Percentiles rank a stretch among this genome's conserved stretches.
Evolutionary conservation across 1,284 basidiomycete genomes (phyloP).

Genomic region (Rhodotorula sp.): DNA sequence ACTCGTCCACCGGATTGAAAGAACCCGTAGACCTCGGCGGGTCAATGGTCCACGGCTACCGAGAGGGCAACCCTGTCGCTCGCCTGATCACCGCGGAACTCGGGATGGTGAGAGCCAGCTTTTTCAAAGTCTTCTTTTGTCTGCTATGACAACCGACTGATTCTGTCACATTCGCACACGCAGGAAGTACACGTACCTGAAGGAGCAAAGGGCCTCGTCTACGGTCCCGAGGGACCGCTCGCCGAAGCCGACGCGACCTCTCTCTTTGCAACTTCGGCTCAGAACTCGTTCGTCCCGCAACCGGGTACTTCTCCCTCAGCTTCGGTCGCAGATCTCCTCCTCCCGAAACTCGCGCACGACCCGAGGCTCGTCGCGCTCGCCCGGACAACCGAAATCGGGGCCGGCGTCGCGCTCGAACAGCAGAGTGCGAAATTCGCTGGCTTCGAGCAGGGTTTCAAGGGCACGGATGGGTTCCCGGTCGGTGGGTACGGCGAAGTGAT

Average conservation of each 20-base stretch:
- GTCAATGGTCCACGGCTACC: conserved; percentile 33
- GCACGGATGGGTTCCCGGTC: conserved; percentile 54
- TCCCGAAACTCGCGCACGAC: conserved; percentile 13
- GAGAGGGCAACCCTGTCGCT: conserved; percentile 14
- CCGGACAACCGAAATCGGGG: conserved; percentile 53
- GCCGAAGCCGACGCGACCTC: conserved; percentile 20
- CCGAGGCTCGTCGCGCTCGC: conserved; percentile 46
- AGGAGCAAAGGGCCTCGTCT: conserved; percentile 24
- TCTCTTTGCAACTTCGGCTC: conserved; percentile 20
- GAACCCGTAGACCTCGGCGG: conserved; percentile 22
- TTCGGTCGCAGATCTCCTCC: conserved; percentile 29
- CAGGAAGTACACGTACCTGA: conserved; percentile 29
- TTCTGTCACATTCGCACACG: neutral
- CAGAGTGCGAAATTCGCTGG: conserved; percentile 51
- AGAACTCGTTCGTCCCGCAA: conserved; percentile 16
- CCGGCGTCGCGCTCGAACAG: conserved; percentile 53
- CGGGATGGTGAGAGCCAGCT: neutral
- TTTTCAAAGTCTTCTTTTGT: no score
- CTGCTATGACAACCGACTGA: neutral
- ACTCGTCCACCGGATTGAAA: neutral
- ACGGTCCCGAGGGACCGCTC: conserved; percentile 17
- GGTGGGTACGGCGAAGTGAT: conserved; percentile 53
- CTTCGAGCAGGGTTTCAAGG: conserved; percentile 50
- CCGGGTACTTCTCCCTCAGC: neutral
- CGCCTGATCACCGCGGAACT: conserved; percentile 4